Base-by-base conservation (phyloP, 1,284 basidiomycete species). In the Ustilago vetiveriae region DNA sequence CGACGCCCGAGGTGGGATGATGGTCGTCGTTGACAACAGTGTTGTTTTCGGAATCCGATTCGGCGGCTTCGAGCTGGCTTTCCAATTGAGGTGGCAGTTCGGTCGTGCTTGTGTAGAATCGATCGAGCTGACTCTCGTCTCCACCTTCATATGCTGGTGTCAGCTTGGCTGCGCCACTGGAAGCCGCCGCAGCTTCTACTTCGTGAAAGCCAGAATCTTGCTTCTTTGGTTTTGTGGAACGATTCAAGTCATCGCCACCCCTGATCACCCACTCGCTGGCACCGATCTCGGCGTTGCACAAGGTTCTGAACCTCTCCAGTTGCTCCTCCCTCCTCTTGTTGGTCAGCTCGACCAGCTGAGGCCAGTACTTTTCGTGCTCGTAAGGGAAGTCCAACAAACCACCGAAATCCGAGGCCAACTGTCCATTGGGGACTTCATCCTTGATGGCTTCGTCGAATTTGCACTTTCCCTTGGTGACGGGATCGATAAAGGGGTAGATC, bases 311-410 rank as follows among this genome's bases (percentile, higher is more conserved):
- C 24, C 85, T 85, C 50, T 85, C 84, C 67, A 86, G 82, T 85
- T 88, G 87, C 35, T 67, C 78, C 39, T 84, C 82, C 42, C 84
- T 83, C 42, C 87, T 84, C 54, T 86, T 84, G 13, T 86, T 84
- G 60, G 86, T 86, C 74, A 89, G 82, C 53, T 83, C 75, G 2
- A 90, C 82, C 23, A 92, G 84, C 17, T 85, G 85, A 1, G 86
- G 85, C 90, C 91, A 92, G 78, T 91, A 92, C 60, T 86, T 85
- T 27, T 87, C 87, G 74, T 92, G 90, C 0, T 86, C 84, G 72
- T 90, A 92, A 55, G 86, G 55, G 49, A 82, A 76, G 45, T 83
- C 75, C 21, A 78, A 44, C 48, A 72, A 47, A 8, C 76, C 76
- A 29, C 76, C 76, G 42, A 76, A 79, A 40, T 79, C 77, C 1